Base-by-base conservation (phyloP, 805 yeast species). In the Suhomyces sp. region DNA sequence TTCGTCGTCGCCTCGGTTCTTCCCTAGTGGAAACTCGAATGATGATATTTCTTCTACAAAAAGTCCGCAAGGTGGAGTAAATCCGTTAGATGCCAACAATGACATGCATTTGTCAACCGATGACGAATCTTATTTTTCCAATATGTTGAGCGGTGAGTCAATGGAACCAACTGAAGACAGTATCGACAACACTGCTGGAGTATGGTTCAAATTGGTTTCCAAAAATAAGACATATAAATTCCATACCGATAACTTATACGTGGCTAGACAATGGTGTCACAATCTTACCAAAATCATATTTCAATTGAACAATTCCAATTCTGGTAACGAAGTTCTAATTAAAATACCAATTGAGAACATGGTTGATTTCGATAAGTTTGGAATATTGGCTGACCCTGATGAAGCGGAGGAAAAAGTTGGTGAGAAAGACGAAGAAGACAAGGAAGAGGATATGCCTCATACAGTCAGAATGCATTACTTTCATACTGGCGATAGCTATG, bases 251-350 rank as follows among this genome's bases (percentile, higher is more conserved):
- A 83, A 86, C 21, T 68, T 80, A 13, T 83, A 77, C 54, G 72
- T 85, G 6, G 97, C 97, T 0, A 77, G 87, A 53, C 80, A 85
- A 15, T 93, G 98, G 98, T 85, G 82, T 44, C 83, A 85, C 48
- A 71, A 79, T 8, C 67, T 93, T 43, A 88, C 87, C 57, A 89
- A 87, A 60, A 85, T 86, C 49, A 83, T 89, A 1, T 93, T 93
- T 68, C 68, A 66, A 49, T 57, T 66, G 17, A 77, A 91, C 1
- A 78, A 86, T 40, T 77, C 87, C 49, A 87, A 89, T 64, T 74
- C 78, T 21, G 85, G 85, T 12, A 85, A 85, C 58, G 85, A 85
- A 53, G 94, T 89, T 12, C 80, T 87, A 19, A 73, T 92, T 17
- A 87, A 87, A 58, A 81, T 93, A 3, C 97, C 97, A 0, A 61